Evolutionary conservation across 257 asterid species (phyloP).

Genomic region (Cinchona pubescens): DNA sequence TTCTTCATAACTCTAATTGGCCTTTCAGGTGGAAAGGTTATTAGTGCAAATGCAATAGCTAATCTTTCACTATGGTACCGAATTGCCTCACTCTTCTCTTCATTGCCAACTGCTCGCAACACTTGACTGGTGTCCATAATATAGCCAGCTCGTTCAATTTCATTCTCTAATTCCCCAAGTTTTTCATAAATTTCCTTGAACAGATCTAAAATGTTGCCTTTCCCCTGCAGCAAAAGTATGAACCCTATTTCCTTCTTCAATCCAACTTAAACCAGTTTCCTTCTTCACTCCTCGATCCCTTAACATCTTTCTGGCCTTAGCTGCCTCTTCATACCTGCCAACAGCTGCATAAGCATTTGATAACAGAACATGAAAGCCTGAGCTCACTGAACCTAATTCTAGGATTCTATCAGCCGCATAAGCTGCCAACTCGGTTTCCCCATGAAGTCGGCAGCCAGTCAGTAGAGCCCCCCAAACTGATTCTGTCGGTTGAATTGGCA

Average conservation of each 20-base stretch:
- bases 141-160: slow-evolving; percentile 65
- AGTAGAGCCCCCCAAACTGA: slow-evolving; percentile 84
- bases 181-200: slow-evolving; percentile 62
- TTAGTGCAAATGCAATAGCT: slow-evolving; percentile 81
- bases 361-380: slow-evolving; percentile 66
- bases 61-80: slow-evolving; percentile 84
- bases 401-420: slow-evolving; percentile 78
- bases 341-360: slow-evolving; percentile 77
- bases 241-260: slow-evolving; percentile 71
- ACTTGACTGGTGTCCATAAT: slow-evolving; percentile 58
- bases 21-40: slow-evolving; percentile 54
- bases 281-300: slow-evolving; percentile 72
- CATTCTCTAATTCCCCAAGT: slow-evolving; percentile 55
- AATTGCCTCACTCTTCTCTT: slow-evolving; percentile 55
- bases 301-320: slow-evolving; percentile 70
- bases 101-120: slow-evolving; percentile 56
- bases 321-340: slow-evolving; percentile 84
- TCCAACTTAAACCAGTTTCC: slow-evolving; percentile 92
- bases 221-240: slow-evolving; percentile 82
- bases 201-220: slow-evolving; percentile 40
- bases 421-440: slow-evolving; percentile 58
- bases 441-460: slow-evolving; percentile 76
- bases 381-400: slow-evolving; percentile 60
- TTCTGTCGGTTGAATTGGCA: slow-evolving; percentile 81
- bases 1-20: slow-evolving; percentile 80